A percentile compares a stretch with the other conserved stretches of the same genome.
These are phyloP conservation scores for Arthrobotrys sinensis DNA, from an alignment of 2,329 filamentous ascomycete genomes.

Conservation along the genomic window DNA sequence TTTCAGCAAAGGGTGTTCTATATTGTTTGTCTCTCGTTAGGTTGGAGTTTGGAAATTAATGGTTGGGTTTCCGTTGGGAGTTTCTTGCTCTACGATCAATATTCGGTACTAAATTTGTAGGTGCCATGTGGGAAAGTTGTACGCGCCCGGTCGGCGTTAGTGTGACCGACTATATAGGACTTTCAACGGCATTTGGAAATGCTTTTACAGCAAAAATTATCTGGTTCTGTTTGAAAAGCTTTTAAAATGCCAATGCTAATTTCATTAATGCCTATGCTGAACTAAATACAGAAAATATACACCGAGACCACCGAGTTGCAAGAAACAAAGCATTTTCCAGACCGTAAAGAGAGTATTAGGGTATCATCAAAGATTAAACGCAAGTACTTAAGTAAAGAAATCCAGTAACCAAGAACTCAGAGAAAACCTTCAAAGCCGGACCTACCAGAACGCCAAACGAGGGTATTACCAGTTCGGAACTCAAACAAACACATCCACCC, in stretches of 20 bases:
- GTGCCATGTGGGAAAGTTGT: too few species aligned
- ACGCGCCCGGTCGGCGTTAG: too few species aligned
- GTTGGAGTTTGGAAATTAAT: too few species aligned
- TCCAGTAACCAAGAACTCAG: not conserved
- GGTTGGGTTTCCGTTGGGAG: too few species aligned
- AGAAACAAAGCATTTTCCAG: not conserved
- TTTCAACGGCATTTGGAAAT: too few species aligned
- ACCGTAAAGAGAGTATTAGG: slow-evolving; percentile 1
- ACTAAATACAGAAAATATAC: not conserved
- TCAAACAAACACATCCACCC: not conserved
- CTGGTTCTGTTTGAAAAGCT: too few species aligned
- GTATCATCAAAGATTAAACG: not conserved
- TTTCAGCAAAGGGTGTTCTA: too few species aligned
- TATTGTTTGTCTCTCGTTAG: too few species aligned
- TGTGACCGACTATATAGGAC: too few species aligned
- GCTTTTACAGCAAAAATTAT: not conserved
- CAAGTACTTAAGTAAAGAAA: not conserved
- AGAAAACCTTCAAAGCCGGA: not conserved
- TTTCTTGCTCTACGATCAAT: too few species aligned
- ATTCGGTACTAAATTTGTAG: too few species aligned
- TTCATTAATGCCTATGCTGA: slow-evolving; percentile 6
- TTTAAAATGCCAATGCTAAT: slow-evolving; percentile 14
- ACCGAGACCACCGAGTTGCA: slow-evolving; percentile 7
- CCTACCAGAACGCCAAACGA: not conserved
- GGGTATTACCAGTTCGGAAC: not conserved